phyloP scores from a whole-genome alignment of 2,329 filamentous ascomycete genomes.

The Trichoderma semiorbis region DNA sequence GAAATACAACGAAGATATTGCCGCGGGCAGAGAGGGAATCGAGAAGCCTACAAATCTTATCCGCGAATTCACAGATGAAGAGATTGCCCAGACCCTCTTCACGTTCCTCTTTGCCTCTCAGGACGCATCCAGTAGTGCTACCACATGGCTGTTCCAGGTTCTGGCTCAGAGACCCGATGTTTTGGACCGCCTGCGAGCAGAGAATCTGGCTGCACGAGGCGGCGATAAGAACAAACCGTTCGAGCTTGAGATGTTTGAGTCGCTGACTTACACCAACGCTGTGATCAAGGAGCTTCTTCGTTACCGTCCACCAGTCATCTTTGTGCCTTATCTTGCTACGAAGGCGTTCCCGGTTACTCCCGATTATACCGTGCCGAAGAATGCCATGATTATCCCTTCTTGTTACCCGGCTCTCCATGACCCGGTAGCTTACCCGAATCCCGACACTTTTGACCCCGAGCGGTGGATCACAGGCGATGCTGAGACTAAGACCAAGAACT shows the following conservation, averaged over 20 bases:
- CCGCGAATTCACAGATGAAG: constrained; percentile 2
- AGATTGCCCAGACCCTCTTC: constrained; percentile 8
- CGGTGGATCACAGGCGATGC: constrained; percentile 11
- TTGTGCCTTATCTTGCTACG: background rate
- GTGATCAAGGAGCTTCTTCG: constrained; percentile 8
- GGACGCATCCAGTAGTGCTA: constrained; percentile 7
- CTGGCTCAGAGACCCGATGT: constrained; percentile 6
- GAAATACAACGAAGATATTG: background rate
- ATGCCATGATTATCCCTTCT: constrained; percentile 2
- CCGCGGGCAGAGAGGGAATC: background rate
- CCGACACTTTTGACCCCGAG: constrained; percentile 1
- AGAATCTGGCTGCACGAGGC: background rate
- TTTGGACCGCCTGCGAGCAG: background rate
- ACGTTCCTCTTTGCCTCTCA: constrained; percentile 13
- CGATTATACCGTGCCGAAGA: constrained; percentile 2
- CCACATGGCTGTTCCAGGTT: constrained; percentile 11
- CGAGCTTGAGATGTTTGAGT: constrained; percentile 3
- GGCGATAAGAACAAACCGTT: background rate
- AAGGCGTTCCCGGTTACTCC: constrained; percentile 10
- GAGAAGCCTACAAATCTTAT: constrained; percentile 13
- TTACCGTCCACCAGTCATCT: constrained; percentile 5
- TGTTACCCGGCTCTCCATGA: constrained; percentile 11
- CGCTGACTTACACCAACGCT: constrained; percentile 5
- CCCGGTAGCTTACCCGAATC: background rate
- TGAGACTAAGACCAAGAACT: constrained; percentile 5